A percentile compares a stretch with the other conserved stretches of the same genome.
phyloP scores from a whole-genome alignment of 352 stramenopile genomes.

The Thraustochytrium sp. region DNA sequence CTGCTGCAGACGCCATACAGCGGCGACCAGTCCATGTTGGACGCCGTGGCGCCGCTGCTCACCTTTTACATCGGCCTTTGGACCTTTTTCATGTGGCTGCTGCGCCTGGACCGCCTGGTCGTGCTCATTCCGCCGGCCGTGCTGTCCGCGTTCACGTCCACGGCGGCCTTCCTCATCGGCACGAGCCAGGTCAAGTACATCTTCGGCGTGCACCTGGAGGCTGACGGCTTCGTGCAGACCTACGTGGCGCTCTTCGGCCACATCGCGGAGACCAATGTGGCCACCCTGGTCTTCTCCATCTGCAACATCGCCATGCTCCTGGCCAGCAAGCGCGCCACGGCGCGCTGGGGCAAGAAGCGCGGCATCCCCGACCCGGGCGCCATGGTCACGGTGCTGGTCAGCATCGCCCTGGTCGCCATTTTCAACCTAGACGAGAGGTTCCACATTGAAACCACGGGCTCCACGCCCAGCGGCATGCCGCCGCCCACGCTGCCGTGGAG shows the following conservation, averaged over 20 bases:
- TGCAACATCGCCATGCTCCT: neutral
- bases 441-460: neutral
- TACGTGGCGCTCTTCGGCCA: constrained; percentile 29
- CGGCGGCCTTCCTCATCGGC: constrained; percentile 25
- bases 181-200: constrained; percentile 40
- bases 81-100: neutral
- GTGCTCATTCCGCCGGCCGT: constrained; percentile 30
- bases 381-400: constrained; percentile 5
- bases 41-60: neutral
- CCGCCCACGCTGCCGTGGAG: neutral
- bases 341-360: neutral
- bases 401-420: neutral
- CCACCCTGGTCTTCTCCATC: neutral
- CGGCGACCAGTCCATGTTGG: neutral
- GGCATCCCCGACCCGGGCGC: constrained; percentile 12
- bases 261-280: constrained; percentile 21
- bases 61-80: constrained; percentile 11
- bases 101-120: constrained; percentile 13
- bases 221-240: constrained; percentile 29
- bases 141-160: constrained; percentile 18
- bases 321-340: neutral
- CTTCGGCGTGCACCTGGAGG: constrained; percentile 22
- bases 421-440: constrained; percentile 16
- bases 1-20: neutral
- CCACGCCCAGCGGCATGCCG: neutral